phyloP scores from a whole-genome alignment of 345 rosid species.

The Aurinia saxatilis region DNA sequence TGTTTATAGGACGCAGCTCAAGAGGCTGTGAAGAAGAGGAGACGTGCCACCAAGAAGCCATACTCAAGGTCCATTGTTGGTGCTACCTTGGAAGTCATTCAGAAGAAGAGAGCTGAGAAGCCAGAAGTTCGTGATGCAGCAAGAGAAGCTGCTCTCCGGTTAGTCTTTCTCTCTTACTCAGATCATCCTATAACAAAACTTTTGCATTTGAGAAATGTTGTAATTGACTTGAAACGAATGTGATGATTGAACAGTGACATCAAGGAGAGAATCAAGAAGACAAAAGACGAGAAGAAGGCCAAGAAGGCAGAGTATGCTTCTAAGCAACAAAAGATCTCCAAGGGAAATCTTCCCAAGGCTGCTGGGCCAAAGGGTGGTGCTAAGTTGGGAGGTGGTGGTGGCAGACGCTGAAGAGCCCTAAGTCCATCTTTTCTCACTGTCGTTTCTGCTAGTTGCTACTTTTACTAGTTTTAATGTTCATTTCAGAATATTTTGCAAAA shows the following conservation, averaged over 20 bases:
- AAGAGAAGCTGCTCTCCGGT: constrained; percentile 67
- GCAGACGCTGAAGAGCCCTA: constrained; percentile 27
- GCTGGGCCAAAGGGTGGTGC: constrained; percentile 28
- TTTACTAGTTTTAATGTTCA: constrained; percentile 11
- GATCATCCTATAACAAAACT: not conserved
- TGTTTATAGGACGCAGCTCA: constrained; percentile 50
- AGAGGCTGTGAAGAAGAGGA: constrained; percentile 66
- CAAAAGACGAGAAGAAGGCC: constrained; percentile 33
- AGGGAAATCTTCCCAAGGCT: constrained; percentile 27
- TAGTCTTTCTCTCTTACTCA: not conserved
- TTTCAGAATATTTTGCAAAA: constrained; percentile 17
- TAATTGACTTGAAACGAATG: not conserved
- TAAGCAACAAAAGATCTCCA: constrained; percentile 22
- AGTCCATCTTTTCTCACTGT: not conserved
- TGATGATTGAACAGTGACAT: constrained; percentile 27
- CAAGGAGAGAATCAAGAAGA: constrained; percentile 35
- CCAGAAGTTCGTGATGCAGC: constrained; percentile 86
- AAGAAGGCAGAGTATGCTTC: constrained; percentile 31
- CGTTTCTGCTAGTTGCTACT: constrained; percentile 16
- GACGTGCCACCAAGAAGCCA: constrained; percentile 61
- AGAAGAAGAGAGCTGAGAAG: constrained; percentile 72
- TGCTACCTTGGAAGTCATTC: constrained; percentile 70
- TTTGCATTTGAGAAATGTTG: not conserved
- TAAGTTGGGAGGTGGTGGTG: constrained; percentile 38
- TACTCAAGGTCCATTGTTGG: constrained; percentile 79